These are phyloP conservation scores for Mycosphaerella sp. DNA, from an alignment of 2,329 filamentous ascomycete genomes.

Conservation along the genomic window DNA sequence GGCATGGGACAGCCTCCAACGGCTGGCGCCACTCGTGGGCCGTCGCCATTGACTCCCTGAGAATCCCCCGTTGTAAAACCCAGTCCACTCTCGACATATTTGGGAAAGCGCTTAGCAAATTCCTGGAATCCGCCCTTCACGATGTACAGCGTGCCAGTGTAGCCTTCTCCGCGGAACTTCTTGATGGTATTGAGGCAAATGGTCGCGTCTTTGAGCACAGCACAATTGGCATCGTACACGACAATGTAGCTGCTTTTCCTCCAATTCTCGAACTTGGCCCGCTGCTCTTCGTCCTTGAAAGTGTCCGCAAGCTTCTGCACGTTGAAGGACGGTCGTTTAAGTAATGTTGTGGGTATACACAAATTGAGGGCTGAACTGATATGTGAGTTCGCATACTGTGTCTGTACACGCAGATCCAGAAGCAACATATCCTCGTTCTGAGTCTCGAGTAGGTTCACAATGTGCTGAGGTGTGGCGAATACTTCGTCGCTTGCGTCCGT, in stretches of 20 bases:
- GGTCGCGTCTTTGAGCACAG: conserved; percentile 71
- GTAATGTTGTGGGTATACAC: conserved; percentile 87
- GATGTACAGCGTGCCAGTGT: conserved; percentile 65
- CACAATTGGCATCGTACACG: conserved; percentile 76
- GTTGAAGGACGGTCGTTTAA: conserved; percentile 88
- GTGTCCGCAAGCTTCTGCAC: conserved; percentile 81
- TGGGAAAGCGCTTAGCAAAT: conserved; percentile 63
- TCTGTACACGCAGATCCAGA: conserved; percentile 79
- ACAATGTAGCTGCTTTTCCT: conserved; percentile 66
- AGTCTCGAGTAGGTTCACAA: conserved; percentile 45
- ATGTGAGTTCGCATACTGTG: conserved; percentile 69
- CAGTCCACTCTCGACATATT: conserved; percentile 51
- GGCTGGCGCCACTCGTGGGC: conserved; percentile 63
- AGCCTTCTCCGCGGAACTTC: conserved; percentile 85
- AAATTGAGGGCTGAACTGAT: conserved; percentile 80
- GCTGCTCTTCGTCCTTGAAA: conserved; percentile 66
- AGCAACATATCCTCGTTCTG: conserved; percentile 55
- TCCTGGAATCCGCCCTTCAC: conserved; percentile 74
- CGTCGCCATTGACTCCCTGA: conserved; percentile 42
- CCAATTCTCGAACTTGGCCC: conserved; percentile 71
- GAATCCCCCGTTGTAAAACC: conserved; percentile 14
- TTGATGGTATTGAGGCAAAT: conserved; percentile 82
- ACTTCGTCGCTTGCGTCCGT: conserved; percentile 32
- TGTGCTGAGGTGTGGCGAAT: conserved; percentile 45
- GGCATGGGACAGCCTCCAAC: conserved; percentile 86